Percentiles rank a stretch among this genome's conserved stretches.
Conservation (phyloP, 441 rosid genomes). For the Manihot esculenta region DNA sequence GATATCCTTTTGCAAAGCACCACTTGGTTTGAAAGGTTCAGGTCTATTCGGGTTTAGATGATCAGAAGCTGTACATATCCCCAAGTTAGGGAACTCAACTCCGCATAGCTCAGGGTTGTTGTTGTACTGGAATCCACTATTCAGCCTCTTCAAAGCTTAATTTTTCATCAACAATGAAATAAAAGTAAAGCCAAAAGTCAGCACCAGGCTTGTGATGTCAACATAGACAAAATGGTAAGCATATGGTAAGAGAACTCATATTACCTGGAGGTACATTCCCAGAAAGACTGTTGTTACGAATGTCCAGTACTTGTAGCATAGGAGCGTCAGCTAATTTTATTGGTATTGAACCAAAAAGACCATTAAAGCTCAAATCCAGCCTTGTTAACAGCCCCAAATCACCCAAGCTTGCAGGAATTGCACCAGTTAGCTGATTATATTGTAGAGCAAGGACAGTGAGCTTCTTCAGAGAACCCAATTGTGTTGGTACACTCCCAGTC, state of each 20-base stretch:
- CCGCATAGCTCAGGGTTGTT: constrained; percentile 81
- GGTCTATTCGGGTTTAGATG: constrained; percentile 41
- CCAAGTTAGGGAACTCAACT: constrained; percentile 51
- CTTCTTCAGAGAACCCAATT: constrained; percentile 71
- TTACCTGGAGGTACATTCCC: constrained; percentile 82
- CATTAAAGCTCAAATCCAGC: constrained; percentile 82
- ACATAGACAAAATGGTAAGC: not conserved
- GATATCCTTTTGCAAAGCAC: constrained; percentile 38
- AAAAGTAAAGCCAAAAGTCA: not conserved
- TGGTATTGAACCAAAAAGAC: constrained; percentile 78
- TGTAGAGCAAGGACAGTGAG: constrained; percentile 79
- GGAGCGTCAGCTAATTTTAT: constrained; percentile 60
- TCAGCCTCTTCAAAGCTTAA: constrained; percentile 74
- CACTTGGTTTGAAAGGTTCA: constrained; percentile 54
- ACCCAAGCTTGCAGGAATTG: constrained; percentile 89
- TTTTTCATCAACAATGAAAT: constrained; percentile 14
- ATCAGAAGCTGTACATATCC: constrained; percentile 48
- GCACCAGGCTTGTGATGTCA: not conserved
- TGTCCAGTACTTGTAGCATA: constrained; percentile 63
- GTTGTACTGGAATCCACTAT: constrained; percentile 58
- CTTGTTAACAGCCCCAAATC: constrained; percentile 51
- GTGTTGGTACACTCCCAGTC: constrained; percentile 73
- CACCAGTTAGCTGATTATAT: constrained; percentile 69
- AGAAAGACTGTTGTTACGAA: constrained; percentile 78
- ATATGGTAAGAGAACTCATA: not conserved